Percentiles rank a stretch among this genome's conserved stretches.
Conservation (phyloP, 108 stramenopile species). For the Mayamaea pseudoterrestris region DNA sequence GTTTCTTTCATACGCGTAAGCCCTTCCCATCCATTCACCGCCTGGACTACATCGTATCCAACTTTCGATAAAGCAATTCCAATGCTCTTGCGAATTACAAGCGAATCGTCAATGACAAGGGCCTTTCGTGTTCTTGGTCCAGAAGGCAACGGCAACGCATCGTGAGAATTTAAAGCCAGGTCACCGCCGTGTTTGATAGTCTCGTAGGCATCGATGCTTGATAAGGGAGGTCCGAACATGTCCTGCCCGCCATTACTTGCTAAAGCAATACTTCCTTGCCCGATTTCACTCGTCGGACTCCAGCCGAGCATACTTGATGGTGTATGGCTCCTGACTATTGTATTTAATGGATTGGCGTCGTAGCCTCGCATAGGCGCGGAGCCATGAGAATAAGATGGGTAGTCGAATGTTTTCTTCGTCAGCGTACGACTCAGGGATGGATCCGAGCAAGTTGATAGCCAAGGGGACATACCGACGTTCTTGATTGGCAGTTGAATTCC, state of each 20-base stretch:
- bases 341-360: no score
- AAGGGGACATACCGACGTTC: not conserved
- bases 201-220: not conserved
- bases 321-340: no score
- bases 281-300: no score
- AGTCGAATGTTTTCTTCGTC: no score
- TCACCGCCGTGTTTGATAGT: not conserved
- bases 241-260: not conserved
- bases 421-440: no score
- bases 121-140: conserved; percentile 29
- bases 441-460: no score
- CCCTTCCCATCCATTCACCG: conserved; percentile 59
- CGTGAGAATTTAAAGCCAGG: no score
- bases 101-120: conserved; percentile 50
- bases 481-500: not conserved
- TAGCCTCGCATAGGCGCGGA: no score
- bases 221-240: not conserved
- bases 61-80: conserved; percentile 28
- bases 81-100: conserved; percentile 45
- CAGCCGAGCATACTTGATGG: no score
- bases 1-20: conserved; percentile 28
- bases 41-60: conserved; percentile 46
- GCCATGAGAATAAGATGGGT: no score
- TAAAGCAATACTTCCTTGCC: no score
- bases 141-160: no score